Evolutionary conservation across 176 grass and related monocot species (phyloP).

Genomic region (Dactylis glomerata): DNA sequence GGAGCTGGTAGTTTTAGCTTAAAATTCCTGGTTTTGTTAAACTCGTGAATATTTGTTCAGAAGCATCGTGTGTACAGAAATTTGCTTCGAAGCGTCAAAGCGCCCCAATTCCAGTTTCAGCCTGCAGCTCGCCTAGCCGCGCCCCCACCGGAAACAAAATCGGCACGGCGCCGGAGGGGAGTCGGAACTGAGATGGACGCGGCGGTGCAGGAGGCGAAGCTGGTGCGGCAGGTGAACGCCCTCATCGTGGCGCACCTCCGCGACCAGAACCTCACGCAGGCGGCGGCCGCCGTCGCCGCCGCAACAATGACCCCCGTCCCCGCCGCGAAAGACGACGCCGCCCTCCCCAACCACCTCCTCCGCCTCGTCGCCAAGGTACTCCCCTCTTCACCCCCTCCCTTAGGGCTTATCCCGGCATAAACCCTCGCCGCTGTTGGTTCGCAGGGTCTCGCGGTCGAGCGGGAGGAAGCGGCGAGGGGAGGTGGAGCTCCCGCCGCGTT

Average conservation of each 20-base stretch:
- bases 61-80: too few species aligned
- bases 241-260: conserved; percentile 88
- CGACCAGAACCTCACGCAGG: conserved; percentile 72
- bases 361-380: conserved; percentile 84
- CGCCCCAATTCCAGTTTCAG: not conserved
- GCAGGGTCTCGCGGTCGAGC: conserved; percentile 88
- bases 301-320: conserved; percentile 84
- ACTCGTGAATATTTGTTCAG: too few species aligned
- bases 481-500: conserved; percentile 46
- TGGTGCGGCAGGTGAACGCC: conserved; percentile 78
- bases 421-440: conserved; percentile 19
- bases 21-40: not conserved
- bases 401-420: conserved; percentile 3
- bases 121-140: not conserved
- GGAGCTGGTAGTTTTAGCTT: not conserved
- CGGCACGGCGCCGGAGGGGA: not conserved
- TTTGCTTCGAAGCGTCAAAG: not conserved
- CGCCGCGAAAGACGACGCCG: conserved; percentile 31
- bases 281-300: conserved; percentile 64
- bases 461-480: conserved; percentile 51
- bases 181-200: conserved; percentile 43
- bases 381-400: not conserved
- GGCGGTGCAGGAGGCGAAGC: conserved; percentile 80
- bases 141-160: not conserved
- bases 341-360: conserved; percentile 50